phyloP scores from a whole-genome alignment of 2,329 filamentous ascomycete genomes.

The Colletotrichum plurivorum region DNA sequence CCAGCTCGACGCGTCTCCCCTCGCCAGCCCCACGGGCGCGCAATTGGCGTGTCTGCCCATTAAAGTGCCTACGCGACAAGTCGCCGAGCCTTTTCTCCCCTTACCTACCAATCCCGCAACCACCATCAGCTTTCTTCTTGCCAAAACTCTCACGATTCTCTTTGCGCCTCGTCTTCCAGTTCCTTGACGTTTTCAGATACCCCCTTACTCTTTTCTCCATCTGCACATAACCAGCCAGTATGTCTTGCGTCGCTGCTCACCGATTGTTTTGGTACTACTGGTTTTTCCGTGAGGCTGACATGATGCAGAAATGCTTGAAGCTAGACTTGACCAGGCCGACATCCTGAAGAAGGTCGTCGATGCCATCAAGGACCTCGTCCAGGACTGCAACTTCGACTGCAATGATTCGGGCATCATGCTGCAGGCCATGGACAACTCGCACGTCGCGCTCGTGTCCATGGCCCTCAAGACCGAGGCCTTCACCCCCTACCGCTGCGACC shows the following conservation, averaged over 20 bases:
- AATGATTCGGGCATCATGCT: constrained; percentile 99
- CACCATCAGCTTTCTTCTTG: constrained; percentile 8
- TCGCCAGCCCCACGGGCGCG: constrained; percentile 42
- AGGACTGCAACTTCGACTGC: constrained; percentile 99
- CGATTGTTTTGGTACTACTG: neutral
- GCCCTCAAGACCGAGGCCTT: constrained; percentile 97
- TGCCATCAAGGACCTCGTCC: constrained; percentile 98
- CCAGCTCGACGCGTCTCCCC: constrained; percentile 49
- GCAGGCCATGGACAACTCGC: constrained; percentile 99
- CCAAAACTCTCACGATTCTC: constrained; percentile 16
- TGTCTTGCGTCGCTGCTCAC: neutral
- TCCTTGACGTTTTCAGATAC: constrained; percentile 31
- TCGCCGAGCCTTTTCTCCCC: constrained; percentile 29
- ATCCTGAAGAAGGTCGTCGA: constrained; percentile 99
- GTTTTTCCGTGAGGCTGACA: constrained; percentile 51
- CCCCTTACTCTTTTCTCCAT: constrained; percentile 23
- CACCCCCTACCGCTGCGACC: constrained; percentile 96
- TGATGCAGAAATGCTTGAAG: constrained; percentile 84
- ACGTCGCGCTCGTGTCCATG: constrained; percentile 99
- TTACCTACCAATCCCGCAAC: constrained; percentile 23
- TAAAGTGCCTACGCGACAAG: constrained; percentile 50
- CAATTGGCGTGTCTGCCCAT: constrained; percentile 45
- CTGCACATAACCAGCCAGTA: constrained; percentile 34
- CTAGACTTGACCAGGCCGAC: constrained; percentile 93
- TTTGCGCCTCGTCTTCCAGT: constrained; percentile 15